Base-by-base conservation (phyloP, 345 rosid species). In the Syzygium jambos region DNA sequence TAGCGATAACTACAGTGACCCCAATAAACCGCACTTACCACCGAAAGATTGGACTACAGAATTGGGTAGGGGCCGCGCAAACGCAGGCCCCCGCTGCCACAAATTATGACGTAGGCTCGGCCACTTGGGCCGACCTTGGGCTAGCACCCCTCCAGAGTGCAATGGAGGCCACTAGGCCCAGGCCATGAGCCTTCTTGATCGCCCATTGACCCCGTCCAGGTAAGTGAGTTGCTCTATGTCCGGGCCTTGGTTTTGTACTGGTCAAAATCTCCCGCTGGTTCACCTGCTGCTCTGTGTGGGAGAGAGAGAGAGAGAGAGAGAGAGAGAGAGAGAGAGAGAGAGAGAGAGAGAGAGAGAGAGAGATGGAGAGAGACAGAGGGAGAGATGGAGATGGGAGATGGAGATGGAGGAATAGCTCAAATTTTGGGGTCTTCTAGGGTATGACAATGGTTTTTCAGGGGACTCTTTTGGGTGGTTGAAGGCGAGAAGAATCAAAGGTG, bases 111-210 rank as follows among this genome's bases (percentile, higher is more conserved):
- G 82, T 73, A 73, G 82, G 49, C 82, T 73, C 82, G 82, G 5
- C 85, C 85, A 2, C 85, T 84, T 84, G 85, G 85, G 59, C 8
- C 52, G 55, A 86, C 52, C 85, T 84, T 52, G 63, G 51, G 27
- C 46, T 78, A 52, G 89, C 86, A 52, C 89, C 87, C 89, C 59
- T 85, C 90, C 85, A 0, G 0, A 2, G 88, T 89, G 88, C 90
- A 87, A 87, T 89, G 89, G 85, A 87, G 51, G 87, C 21, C 91
- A 89, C 91, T 1, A 21, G 22, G 22, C 78, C 88, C 88, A 87
- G 87, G 87, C 82, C 82, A 73, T 38, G 49, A 19, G 49, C 82
- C 7, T 9, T 2, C 7, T 10, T 21, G 82, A 73, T 1, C 49
- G 8, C 82, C 27, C 82, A 38, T 73, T 5, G 49, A 73, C 82